phyloP scores from a whole-genome alignment of 2,329 filamentous ascomycete species.

The Sclerotinia subarctica region DNA sequence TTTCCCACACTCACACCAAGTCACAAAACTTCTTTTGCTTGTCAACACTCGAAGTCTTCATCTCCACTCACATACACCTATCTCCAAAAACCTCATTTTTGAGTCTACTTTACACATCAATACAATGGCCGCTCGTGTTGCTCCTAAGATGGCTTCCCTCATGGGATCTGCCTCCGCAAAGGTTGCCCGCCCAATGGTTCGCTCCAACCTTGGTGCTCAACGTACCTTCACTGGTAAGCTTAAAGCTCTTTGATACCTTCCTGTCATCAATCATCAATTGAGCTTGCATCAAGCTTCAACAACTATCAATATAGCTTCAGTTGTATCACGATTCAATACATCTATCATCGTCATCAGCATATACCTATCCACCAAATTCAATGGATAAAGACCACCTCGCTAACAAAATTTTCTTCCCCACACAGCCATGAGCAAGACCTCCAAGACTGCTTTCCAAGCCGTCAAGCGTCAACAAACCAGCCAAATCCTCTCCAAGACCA shows the following conservation, averaged over 20 bases:
- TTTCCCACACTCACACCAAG: constrained; percentile 14
- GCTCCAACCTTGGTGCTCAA: constrained; percentile 60
- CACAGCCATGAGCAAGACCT: constrained; percentile 41
- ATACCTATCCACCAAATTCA: constrained; percentile 5
- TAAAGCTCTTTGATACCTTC: constrained; percentile 15
- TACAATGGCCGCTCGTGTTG: constrained; percentile 79
- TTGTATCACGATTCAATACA: constrained; percentile 5
- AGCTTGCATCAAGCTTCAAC: constrained; percentile 10
- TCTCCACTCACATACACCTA: constrained; percentile 19
- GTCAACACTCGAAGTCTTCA: constrained; percentile 19
- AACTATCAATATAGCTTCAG: constrained; percentile 7
- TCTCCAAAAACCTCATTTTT: constrained; percentile 25
- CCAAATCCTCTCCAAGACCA: constrained; percentile 58
- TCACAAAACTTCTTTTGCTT: constrained; percentile 15
- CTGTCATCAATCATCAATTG: constrained; percentile 21
- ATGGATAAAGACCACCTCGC: constrained; percentile 24
- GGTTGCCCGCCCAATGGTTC: constrained; percentile 73
- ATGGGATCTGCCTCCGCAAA: constrained; percentile 60
- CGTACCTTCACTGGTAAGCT: constrained; percentile 71
- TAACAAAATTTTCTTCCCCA: constrained; percentile 30
- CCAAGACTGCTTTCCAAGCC: constrained; percentile 34
- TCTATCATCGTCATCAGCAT: background rate
- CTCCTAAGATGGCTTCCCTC: constrained; percentile 73
- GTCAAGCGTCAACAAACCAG: constrained; percentile 70
- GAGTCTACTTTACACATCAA: constrained; percentile 43